Conservation (phyloP, 768 basidiomycete species). For the Lentinula lateritia region DNA sequence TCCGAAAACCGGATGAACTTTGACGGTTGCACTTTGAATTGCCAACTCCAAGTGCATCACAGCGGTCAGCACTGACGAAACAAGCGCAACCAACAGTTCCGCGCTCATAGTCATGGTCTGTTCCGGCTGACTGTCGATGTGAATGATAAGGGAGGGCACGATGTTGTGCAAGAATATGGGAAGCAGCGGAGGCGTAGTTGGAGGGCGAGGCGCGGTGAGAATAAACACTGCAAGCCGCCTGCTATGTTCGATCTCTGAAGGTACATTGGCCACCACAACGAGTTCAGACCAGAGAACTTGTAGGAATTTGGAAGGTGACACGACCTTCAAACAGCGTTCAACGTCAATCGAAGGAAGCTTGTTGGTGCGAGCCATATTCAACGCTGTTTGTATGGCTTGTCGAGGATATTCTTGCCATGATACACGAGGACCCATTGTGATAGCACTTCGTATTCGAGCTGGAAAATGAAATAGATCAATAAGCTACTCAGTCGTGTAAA, state of each 20-base stretch:
- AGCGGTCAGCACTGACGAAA: slow-evolving; percentile 61
- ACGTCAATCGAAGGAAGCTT: slow-evolving; percentile 65
- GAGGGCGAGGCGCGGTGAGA: slow-evolving; percentile 54
- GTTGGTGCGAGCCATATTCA: slow-evolving; percentile 52
- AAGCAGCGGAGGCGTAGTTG: slow-evolving; percentile 54
- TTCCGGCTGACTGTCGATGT: slow-evolving; percentile 52
- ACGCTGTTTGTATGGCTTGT: slow-evolving; percentile 50
- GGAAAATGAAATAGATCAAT: neutral
- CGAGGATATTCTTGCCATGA: slow-evolving; percentile 50
- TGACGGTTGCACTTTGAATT: slow-evolving; percentile 45
- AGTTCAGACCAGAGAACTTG: slow-evolving; percentile 67
- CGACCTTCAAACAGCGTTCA: slow-evolving; percentile 55
- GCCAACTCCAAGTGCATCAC: slow-evolving; percentile 72
- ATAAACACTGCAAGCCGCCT: slow-evolving; percentile 64
- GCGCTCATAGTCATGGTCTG: slow-evolving; percentile 42
- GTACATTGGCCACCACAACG: slow-evolving; percentile 39
- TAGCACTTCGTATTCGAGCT: slow-evolving; percentile 9
- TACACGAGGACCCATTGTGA: slow-evolving; percentile 19
- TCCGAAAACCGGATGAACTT: slow-evolving; percentile 48
- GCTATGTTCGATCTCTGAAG: slow-evolving; percentile 55
- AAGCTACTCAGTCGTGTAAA: too few species aligned
- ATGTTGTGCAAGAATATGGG: slow-evolving; percentile 68
- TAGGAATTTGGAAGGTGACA: slow-evolving; percentile 58
- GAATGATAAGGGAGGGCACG: slow-evolving; percentile 54
- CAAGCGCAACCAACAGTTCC: slow-evolving; percentile 60